Percentiles rank a stretch among this genome's conserved stretches.
Conservation (phyloP, 2,329 filamentous ascomycete species). For the Penicillium verrucosum region DNA sequence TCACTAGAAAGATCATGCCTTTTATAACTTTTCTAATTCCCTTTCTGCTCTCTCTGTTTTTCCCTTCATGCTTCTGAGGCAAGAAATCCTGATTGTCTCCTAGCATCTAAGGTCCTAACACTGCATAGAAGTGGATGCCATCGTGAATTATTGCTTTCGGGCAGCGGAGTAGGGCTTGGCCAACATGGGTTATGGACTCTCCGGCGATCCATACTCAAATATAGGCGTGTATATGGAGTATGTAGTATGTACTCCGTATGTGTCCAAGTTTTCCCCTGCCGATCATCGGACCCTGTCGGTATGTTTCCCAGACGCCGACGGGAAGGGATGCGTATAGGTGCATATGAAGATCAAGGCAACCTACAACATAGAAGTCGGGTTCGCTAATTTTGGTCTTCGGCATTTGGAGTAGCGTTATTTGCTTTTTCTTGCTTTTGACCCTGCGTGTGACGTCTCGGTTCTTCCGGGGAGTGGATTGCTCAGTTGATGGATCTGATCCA, state of each 20-base stretch:
- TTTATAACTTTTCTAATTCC: slow-evolving; percentile 19
- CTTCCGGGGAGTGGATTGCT: neutral
- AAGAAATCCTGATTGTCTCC: neutral
- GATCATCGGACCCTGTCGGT: neutral
- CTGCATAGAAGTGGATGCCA: slow-evolving; percentile 6
- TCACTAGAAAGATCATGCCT: slow-evolving; percentile 1
- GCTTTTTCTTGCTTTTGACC: neutral
- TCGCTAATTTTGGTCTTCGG: neutral
- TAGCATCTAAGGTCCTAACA: neutral
- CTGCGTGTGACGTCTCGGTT: neutral
- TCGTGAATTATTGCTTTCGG: slow-evolving; percentile 1
- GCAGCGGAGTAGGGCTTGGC: neutral
- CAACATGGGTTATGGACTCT: neutral
- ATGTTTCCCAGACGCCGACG: neutral
- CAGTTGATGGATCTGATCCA: neutral
- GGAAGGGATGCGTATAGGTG: neutral
- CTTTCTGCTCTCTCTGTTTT: neutral
- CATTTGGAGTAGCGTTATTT: neutral
- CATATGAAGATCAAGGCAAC: neutral
- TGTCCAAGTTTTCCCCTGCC: neutral
- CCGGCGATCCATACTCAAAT: neutral
- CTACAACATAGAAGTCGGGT: neutral
- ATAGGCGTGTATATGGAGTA: neutral
- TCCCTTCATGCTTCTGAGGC: neutral
- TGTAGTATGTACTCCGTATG: neutral